Conservation (phyloP, 805 yeast genomes). For the Metschnikowia dekortorum region DNA sequence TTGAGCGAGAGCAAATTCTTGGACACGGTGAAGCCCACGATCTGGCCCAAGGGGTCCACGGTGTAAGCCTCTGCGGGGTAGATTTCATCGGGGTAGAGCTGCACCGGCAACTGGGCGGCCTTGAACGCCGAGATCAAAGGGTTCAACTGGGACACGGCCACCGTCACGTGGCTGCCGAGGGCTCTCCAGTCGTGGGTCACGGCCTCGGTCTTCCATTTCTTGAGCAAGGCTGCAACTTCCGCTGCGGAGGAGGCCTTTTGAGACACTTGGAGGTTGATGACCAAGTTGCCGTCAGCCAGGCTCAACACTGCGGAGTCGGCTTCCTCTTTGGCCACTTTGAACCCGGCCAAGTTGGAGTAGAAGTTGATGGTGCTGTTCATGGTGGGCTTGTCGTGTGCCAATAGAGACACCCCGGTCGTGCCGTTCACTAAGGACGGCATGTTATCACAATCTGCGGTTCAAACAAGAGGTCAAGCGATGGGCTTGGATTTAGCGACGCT, state of each 20-base stretch:
- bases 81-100: constrained; percentile 65
- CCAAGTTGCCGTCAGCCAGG: constrained; percentile 19
- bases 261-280: constrained; percentile 19
- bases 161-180: constrained; percentile 39
- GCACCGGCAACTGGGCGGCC: constrained; percentile 35
- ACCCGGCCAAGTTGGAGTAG: constrained; percentile 47
- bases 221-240: constrained; percentile 16
- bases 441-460: neutral
- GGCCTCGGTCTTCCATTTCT: constrained; percentile 14
- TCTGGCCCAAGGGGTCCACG: constrained; percentile 78
- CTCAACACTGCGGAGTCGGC: constrained; percentile 19
- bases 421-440: constrained; percentile 47
- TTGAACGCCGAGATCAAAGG: constrained; percentile 32
- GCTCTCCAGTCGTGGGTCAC: constrained; percentile 48
- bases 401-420: constrained; percentile 46
- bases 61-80: constrained; percentile 69
- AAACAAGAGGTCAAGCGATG: neutral
- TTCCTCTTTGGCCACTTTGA: constrained; percentile 19
- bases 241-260: constrained; percentile 14
- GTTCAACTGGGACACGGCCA: constrained; percentile 42
- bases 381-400: constrained; percentile 46
- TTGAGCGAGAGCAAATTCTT: constrained; percentile 52
- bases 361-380: constrained; percentile 49
- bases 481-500: neutral
- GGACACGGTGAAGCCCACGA: constrained; percentile 73